phyloP scores from a whole-genome alignment of 2,329 filamentous ascomycete genomes.

The Aquanectria penicillioides region DNA sequence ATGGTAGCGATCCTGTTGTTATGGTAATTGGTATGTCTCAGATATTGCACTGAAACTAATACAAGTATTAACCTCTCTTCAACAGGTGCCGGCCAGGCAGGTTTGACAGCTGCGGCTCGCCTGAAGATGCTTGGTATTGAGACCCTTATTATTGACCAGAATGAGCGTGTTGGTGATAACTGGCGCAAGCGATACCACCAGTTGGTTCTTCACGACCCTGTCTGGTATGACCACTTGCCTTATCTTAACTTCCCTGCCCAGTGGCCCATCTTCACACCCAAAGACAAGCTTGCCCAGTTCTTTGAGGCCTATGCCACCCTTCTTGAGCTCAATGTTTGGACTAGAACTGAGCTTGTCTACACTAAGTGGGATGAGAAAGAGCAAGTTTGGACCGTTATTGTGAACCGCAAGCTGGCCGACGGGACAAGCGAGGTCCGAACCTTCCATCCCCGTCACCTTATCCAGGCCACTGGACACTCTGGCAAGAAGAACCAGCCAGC shows the following conservation, averaged over 20 bases:
- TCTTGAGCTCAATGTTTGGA: conserved; percentile 77
- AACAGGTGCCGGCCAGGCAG: conserved; percentile 68
- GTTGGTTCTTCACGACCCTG: conserved; percentile 74
- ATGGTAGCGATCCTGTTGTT: conserved; percentile 63
- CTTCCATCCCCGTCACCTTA: conserved; percentile 69
- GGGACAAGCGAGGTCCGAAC: conserved; percentile 60
- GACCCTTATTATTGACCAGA: conserved; percentile 67
- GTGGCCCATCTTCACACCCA: conserved; percentile 78
- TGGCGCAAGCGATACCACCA: conserved; percentile 72
- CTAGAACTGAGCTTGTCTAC: conserved; percentile 57
- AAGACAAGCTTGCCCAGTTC: conserved; percentile 76
- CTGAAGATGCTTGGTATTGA: conserved; percentile 68
- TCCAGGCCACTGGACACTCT: conserved; percentile 75
- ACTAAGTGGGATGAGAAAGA: conserved; percentile 61
- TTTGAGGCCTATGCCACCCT: conserved; percentile 72
- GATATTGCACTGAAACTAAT: accelerated
- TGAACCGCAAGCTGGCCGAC: conserved; percentile 62
- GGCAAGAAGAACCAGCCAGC: conserved; percentile 71
- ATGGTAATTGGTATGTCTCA: conserved; percentile 66
- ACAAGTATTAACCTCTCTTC: not conserved
- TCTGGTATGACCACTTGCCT: conserved; percentile 70
- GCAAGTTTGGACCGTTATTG: conserved; percentile 64
- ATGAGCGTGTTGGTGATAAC: conserved; percentile 69
- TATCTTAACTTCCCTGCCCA: conserved; percentile 71
- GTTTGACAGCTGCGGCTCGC: conserved; percentile 66